phyloP scores from a whole-genome alignment of 805 yeast species.

The Torulaspora quercuum region DNA sequence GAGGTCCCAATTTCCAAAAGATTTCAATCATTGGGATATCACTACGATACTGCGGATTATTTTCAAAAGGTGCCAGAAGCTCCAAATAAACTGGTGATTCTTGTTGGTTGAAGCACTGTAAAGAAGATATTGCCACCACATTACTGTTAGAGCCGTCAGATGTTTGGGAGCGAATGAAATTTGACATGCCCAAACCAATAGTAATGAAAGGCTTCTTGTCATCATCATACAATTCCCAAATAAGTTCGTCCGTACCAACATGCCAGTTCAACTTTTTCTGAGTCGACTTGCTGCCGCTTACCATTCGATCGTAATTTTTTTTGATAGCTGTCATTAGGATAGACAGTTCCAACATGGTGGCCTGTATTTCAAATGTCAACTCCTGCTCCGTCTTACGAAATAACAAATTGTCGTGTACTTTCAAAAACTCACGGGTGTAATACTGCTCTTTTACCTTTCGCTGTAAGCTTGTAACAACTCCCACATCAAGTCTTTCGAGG shows the following conservation, averaged over 20 bases:
- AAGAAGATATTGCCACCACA: slow-evolving; percentile 41
- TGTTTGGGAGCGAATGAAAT: slow-evolving; percentile 47
- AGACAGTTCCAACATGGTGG: slow-evolving; percentile 40
- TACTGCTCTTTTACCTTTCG: slow-evolving; percentile 44
- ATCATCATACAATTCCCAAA: slow-evolving; percentile 55
- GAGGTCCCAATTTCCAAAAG: slow-evolving; percentile 53
- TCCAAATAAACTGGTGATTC: slow-evolving; percentile 49
- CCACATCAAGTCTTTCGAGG: slow-evolving; percentile 35
- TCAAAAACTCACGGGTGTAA: slow-evolving; percentile 42
- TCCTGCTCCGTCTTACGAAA: slow-evolving; percentile 40
- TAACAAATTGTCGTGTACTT: slow-evolving; percentile 35
- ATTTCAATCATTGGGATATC: slow-evolving; percentile 40
- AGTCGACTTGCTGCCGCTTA: slow-evolving; percentile 19
- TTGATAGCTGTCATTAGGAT: slow-evolving; percentile 44
- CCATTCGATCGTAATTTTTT: slow-evolving; percentile 33
- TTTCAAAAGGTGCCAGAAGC: slow-evolving; percentile 44
- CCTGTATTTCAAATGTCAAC: slow-evolving; percentile 37
- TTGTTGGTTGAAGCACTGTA: slow-evolving; percentile 54
- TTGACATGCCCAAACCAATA: slow-evolving; percentile 49
- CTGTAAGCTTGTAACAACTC: slow-evolving; percentile 49
- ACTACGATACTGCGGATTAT: slow-evolving; percentile 19
- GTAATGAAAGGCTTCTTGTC: slow-evolving; percentile 48
- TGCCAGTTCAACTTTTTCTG: slow-evolving; percentile 43
- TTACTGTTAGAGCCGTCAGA: slow-evolving; percentile 54
- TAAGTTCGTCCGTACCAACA: slow-evolving; percentile 51